Base-by-base conservation (phyloP, 2,329 filamentous ascomycete genomes). In the Macrophomina tecta region DNA sequence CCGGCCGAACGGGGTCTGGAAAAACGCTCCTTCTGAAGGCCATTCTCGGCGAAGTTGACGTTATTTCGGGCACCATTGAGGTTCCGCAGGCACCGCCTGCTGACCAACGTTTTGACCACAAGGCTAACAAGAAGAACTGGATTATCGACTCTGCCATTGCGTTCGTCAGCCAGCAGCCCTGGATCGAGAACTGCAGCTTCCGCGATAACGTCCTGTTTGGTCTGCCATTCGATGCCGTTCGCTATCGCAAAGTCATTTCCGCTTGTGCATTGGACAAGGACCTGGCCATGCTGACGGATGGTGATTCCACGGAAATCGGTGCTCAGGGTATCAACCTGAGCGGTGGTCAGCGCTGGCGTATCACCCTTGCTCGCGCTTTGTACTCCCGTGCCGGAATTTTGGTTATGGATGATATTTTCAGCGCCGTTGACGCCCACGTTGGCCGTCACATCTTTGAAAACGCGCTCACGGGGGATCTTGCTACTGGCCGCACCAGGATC, bases 241-340 rank as follows among this genome's bases (percentile, higher is more conserved):
- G 92, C 46, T 95, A 94, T 74, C 80, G 83, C 1, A 87, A 89
- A 71, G 91, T 92, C 0, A 77, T 94, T 7, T 84, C 87, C 42
- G 90, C 89, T 2, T 95, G 91, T 68, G 91, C 91, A 0, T 75
- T 96, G 51, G 85, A 85, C 62, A 92, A 92, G 73, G 93, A 96
- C 71, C 80, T 96, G 38, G 86, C 89, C 16, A 92, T 93, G 82
- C 83, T 96, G 16, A 81, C 86, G 0, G 90, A 94, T 73, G 92
- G 92, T 4, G 91, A 95, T 71, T 79, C 86, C 55, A 96, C 93
- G 0, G 91, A 94, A 73, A 91, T 96, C 63, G 92, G 92, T 11
- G 90, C 91, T 2, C 94, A 94, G 69, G 92, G 92, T 6, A 91
- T 95, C 71, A 94, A 94, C 71, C 82, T 96, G 6, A 93, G 90